Conservation (phyloP, 495 filamentous ascomycete species). For the Polyplosphaeria fusca region DNA sequence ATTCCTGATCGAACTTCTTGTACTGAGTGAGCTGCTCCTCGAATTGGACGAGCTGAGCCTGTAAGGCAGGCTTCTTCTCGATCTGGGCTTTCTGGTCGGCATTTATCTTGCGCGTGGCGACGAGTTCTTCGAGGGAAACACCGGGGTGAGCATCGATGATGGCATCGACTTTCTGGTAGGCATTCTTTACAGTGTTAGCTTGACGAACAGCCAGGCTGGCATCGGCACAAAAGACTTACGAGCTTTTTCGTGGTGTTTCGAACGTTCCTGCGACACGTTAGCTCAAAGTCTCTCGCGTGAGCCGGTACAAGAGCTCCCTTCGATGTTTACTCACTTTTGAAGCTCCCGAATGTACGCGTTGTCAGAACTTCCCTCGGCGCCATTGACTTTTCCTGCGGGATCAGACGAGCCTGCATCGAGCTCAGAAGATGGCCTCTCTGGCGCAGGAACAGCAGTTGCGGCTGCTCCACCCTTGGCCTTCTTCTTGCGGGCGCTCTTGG, state of each 20-base stretch:
- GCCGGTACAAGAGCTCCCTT: too few relatives aligned
- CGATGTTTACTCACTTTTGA: conserved; percentile 76
- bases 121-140: conserved; percentile 79
- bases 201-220: not conserved
- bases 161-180: conserved; percentile 64
- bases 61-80: conserved; percentile 83
- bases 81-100: conserved; percentile 84
- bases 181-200: conserved; percentile 16
- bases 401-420: conserved; percentile 23
- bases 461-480: conserved; percentile 42
- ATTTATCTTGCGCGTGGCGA: conserved; percentile 82
- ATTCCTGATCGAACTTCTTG: conserved; percentile 77
- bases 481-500: conserved; percentile 45
- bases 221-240: conserved; percentile 51
- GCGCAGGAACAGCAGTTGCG: conserved; percentile 17
- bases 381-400: conserved; percentile 43
- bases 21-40: conserved; percentile 82
- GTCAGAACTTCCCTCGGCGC: conserved; percentile 57
- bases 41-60: conserved; percentile 66
- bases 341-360: conserved; percentile 78
- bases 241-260: conserved; percentile 87
- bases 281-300: too few relatives aligned
- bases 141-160: conserved; percentile 73
- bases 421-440: conserved; percentile 27
- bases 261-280: conserved; percentile 64